A percentile compares a stretch with the other conserved stretches of the same genome.
phyloP scores from a whole-genome alignment of 257 asterid species.

The Solanum paucissectum region DNA sequence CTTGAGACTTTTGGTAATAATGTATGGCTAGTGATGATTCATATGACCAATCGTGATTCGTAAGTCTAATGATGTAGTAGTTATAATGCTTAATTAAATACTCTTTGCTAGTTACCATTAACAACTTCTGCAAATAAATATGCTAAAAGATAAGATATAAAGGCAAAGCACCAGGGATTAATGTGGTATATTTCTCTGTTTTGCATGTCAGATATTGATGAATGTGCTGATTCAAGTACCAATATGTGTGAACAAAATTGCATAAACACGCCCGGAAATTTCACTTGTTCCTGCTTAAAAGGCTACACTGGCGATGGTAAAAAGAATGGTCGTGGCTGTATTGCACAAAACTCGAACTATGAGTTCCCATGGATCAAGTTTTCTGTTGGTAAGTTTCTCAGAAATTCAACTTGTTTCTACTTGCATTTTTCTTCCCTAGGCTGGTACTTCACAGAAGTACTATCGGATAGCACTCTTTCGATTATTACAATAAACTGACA shows the following conservation, averaged over 20 bases:
- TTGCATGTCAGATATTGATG: not conserved
- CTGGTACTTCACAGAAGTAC: too few species aligned
- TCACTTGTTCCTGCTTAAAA: not conserved
- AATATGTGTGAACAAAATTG: not conserved
- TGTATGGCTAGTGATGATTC: too few species aligned
- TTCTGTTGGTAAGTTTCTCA: too few species aligned
- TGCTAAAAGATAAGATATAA: not conserved
- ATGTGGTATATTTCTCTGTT: not conserved
- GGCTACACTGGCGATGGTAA: not conserved
- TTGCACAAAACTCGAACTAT: too few species aligned
- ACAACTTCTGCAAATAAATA: not conserved
- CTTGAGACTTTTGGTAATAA: too few species aligned
- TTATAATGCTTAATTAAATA: not conserved
- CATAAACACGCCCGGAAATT: not conserved
- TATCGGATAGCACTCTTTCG: too few species aligned
- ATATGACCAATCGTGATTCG: too few species aligned
- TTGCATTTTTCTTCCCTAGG: too few species aligned
- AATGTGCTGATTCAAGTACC: too few species aligned
- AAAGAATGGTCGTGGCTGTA: too few species aligned
- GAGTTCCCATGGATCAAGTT: too few species aligned
- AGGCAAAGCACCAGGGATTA: not conserved
- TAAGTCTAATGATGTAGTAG: not conserved
- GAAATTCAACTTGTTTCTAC: not conserved
- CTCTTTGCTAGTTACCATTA: not conserved
- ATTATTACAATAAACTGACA: too few species aligned